These are phyloP conservation scores for Populus ilicifolia DNA, from an alignment of 345 rosid genomes.

Conservation along the genomic window DNA sequence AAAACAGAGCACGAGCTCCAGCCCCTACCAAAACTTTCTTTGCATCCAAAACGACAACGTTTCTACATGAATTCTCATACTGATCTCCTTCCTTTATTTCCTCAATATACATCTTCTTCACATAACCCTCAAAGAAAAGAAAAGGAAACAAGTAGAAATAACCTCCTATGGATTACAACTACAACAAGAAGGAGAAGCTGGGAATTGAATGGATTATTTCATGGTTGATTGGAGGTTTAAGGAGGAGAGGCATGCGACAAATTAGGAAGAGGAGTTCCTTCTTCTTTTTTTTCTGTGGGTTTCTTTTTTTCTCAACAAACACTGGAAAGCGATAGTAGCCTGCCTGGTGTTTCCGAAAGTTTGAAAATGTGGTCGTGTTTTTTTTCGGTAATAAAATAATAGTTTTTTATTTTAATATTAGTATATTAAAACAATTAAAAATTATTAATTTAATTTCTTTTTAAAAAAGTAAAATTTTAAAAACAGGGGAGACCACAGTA, in stretches of 20 bases:
- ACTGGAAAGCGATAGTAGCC: neutral
- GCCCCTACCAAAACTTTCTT: slow-evolving; percentile 61
- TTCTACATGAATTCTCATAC: neutral
- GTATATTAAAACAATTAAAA: too few species aligned
- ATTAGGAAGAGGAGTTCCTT: neutral
- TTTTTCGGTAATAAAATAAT: too few species aligned
- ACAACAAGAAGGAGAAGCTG: neutral
- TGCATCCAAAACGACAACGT: slow-evolving; percentile 22
- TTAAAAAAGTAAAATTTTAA: too few species aligned
- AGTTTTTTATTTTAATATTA: too few species aligned
- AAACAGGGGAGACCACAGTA: too few species aligned
- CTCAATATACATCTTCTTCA: slow-evolving; percentile 6
- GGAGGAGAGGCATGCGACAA: neutral
- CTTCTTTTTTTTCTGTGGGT: neutral
- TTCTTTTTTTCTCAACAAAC: slow-evolving; percentile 8
- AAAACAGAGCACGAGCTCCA: slow-evolving; percentile 60
- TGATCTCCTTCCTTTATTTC: slow-evolving; percentile 8
- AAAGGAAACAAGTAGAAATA: neutral
- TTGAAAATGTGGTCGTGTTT: too few species aligned
- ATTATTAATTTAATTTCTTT: too few species aligned
- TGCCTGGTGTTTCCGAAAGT: neutral
- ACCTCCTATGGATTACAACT: neutral
- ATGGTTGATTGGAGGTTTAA: neutral
- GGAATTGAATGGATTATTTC: neutral
- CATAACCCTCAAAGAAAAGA: neutral